phyloP scores from a whole-genome alignment of 78 protist genomes.

The Thecamonas trahens region DNA sequence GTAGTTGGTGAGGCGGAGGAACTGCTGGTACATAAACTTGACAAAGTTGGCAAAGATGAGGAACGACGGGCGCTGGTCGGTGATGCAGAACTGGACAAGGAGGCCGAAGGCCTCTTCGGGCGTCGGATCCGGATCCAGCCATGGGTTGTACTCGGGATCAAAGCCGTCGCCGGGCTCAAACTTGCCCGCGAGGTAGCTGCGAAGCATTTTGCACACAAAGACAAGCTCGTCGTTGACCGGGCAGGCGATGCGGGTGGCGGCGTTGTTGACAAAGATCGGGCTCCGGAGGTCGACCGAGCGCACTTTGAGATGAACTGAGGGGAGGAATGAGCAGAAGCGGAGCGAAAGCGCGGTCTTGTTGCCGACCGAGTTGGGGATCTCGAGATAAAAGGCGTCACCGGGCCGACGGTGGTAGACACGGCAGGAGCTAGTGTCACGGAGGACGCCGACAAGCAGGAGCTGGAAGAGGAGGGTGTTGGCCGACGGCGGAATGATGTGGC shows the following conservation, averaged over 20 bases:
- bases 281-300: not conserved
- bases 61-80: not conserved
- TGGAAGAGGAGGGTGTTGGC: slow-evolving; percentile 5
- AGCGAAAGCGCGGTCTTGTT: not conserved
- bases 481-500: not conserved
- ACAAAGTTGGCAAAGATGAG: not conserved
- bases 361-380: not conserved
- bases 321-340: not conserved
- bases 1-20: not conserved
- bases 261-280: not conserved
- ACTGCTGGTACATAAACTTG: not conserved
- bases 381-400: not conserved
- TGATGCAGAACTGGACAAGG: not conserved
- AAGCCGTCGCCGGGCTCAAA: not conserved
- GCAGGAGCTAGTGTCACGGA: not conserved
- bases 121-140: not conserved
- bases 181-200: not conserved
- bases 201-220: not conserved
- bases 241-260: not conserved
- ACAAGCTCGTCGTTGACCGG: not conserved
- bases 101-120: not conserved
- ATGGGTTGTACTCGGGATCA: not conserved
- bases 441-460: slow-evolving; percentile 2
- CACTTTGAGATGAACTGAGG: not conserved
- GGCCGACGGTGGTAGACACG: not conserved